phyloP scores from a whole-genome alignment of 2,329 filamentous ascomycete species.

The Cercospora beticola region DNA sequence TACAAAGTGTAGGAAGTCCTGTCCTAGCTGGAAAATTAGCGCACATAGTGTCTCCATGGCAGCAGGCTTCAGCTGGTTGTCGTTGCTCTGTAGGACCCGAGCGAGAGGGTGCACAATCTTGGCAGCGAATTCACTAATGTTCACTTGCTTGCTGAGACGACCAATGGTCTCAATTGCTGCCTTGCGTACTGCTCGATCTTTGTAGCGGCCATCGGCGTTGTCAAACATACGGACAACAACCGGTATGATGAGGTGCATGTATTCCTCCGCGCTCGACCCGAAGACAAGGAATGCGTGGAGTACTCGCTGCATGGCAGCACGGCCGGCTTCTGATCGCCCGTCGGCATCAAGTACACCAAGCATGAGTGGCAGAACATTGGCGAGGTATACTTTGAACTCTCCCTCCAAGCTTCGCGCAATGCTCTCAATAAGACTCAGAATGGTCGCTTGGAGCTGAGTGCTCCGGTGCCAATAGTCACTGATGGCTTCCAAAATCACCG shows the following conservation, averaged over 20 bases:
- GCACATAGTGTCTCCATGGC: slow-evolving; percentile 94
- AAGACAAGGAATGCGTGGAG: slow-evolving; percentile 95
- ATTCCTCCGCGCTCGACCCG: slow-evolving; percentile 92
- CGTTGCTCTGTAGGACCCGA: slow-evolving; percentile 72
- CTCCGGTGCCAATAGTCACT: slow-evolving; percentile 87
- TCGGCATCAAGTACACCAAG: slow-evolving; percentile 90
- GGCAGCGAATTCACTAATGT: slow-evolving; percentile 93
- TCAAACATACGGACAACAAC: slow-evolving; percentile 95
- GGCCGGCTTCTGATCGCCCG: slow-evolving; percentile 64
- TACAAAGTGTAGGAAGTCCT: slow-evolving; percentile 92
- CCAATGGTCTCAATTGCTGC: slow-evolving; percentile 92
- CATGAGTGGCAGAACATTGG: slow-evolving; percentile 86
- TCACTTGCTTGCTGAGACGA: slow-evolving; percentile 91
- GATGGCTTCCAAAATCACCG: slow-evolving; percentile 80
- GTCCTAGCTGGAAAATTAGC: slow-evolving; percentile 91
- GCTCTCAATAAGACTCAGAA: slow-evolving; percentile 86
- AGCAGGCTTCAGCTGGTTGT: slow-evolving; percentile 71
- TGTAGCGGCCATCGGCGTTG: slow-evolving; percentile 49
- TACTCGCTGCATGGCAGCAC: slow-evolving; percentile 56
- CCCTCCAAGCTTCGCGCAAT: slow-evolving; percentile 92
- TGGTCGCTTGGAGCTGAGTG: slow-evolving; percentile 81
- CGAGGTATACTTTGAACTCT: slow-evolving; percentile 96
- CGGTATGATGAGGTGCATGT: slow-evolving; percentile 98
- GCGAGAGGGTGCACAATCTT: slow-evolving; percentile 94
- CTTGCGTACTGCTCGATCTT: slow-evolving; percentile 70